Conservation (phyloP, 2,329 filamentous ascomycete species). For the Xylaria digitata region DNA sequence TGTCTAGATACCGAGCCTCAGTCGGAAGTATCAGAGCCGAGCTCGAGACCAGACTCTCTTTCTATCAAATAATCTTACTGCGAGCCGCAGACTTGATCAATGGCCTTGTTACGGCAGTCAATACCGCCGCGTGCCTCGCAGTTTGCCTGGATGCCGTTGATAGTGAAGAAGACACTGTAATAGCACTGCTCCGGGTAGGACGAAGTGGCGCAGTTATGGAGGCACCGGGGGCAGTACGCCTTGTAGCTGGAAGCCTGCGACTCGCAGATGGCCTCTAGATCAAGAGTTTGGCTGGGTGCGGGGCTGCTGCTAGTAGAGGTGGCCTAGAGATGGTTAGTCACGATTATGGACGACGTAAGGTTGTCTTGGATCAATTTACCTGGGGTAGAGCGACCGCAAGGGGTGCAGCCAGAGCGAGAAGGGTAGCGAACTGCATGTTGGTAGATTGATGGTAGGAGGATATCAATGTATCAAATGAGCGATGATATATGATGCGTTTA, state of each 20-base stretch:
- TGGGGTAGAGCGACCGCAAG: slow-evolving; percentile 38
- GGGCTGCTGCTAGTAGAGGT: slow-evolving; percentile 31
- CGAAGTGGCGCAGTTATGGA: slow-evolving; percentile 32
- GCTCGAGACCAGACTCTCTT: not conserved
- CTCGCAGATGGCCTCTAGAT: slow-evolving; percentile 39
- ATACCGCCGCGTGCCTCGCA: slow-evolving; percentile 39
- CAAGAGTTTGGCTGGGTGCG: slow-evolving; percentile 28
- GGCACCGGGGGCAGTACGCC: slow-evolving; percentile 37
- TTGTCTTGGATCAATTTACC: slow-evolving; percentile 26
- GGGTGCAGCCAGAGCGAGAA: slow-evolving; percentile 36
- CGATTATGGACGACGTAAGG: not conserved
- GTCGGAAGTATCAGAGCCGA: not conserved
- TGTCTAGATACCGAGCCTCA: not conserved
- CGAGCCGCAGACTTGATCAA: slow-evolving; percentile 36
- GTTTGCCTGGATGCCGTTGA: slow-evolving; percentile 40
- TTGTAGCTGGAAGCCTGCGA: slow-evolving; percentile 33
- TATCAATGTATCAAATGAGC: not conserved
- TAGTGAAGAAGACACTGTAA: slow-evolving; percentile 36
- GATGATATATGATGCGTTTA: slow-evolving; percentile 6
- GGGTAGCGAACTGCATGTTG: slow-evolving; percentile 40
- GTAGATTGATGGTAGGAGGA: slow-evolving; percentile 1
- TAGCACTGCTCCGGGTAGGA: slow-evolving; percentile 35
- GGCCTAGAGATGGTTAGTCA: slow-evolving; percentile 23
- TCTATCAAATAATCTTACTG: slow-evolving; percentile 7
- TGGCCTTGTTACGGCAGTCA: slow-evolving; percentile 35